Conservation (phyloP, 2,329 filamentous ascomycete genomes). For the Botrytis aclada region DNA sequence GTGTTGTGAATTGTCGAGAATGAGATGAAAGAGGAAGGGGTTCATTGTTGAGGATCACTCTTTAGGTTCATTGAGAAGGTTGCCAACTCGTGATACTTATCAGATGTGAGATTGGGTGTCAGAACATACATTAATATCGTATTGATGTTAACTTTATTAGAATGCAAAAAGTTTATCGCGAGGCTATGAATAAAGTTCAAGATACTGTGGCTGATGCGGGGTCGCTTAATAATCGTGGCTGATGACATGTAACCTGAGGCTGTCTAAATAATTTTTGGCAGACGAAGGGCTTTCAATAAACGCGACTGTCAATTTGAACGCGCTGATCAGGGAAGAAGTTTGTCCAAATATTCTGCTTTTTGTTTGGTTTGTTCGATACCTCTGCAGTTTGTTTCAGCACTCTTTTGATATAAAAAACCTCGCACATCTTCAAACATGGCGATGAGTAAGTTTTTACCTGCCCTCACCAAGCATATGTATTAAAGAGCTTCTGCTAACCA, state of each 20-base stretch:
- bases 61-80: background rate
- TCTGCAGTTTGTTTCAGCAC: constrained; percentile 5
- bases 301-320: constrained; percentile 28
- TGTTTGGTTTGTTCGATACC: constrained; percentile 9
- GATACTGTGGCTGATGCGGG: background rate
- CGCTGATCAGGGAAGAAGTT: constrained; percentile 24
- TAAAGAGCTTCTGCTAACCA: constrained; percentile 31
- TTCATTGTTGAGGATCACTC: background rate
- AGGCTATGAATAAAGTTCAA: background rate
- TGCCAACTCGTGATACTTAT: background rate
- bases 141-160: background rate
- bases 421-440: constrained; percentile 48
- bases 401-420: constrained; percentile 24
- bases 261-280: constrained; percentile 23
- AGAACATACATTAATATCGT: background rate
- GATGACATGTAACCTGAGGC: background rate
- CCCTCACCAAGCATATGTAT: constrained; percentile 27
- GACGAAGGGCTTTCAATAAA: constrained; percentile 25
- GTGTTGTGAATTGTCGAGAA: too few species aligned
- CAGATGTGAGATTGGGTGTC: background rate
- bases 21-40: background rate
- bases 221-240: constrained; percentile 5
- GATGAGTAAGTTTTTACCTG: constrained; percentile 50
- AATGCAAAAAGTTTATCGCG: background rate
- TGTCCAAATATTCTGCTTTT: constrained; percentile 6